Evolutionary conservation across 2,329 filamentous ascomycete species (phyloP).

Genomic region (Fonsecaea nubica): DNA sequence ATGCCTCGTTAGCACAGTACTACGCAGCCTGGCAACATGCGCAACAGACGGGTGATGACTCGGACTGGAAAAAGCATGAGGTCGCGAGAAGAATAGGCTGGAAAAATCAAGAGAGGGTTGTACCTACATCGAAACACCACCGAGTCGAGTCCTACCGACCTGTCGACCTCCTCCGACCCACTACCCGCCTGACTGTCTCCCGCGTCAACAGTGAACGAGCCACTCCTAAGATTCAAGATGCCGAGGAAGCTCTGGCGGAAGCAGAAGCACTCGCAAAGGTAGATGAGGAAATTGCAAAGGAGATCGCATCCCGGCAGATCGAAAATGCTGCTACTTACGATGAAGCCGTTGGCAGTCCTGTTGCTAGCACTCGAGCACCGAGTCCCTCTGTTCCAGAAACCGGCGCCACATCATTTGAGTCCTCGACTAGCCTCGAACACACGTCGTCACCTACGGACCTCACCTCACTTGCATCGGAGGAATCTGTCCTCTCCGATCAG

Average conservation of each 20-base stretch:
- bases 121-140: slow-evolving; percentile 43
- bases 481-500: slow-evolving; percentile 76
- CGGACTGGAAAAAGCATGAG: slow-evolving; percentile 91
- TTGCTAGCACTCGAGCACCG: slow-evolving; percentile 27
- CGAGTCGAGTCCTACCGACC: slow-evolving; percentile 38
- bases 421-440: slow-evolving; percentile 39
- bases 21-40: slow-evolving; percentile 87
- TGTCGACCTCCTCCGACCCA: slow-evolving; percentile 35
- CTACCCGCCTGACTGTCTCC: slow-evolving; percentile 45
- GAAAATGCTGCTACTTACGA: slow-evolving; percentile 38
- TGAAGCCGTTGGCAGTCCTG: slow-evolving; percentile 41
- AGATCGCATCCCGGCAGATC: slow-evolving; percentile 59
- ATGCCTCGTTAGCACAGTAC: slow-evolving; percentile 83
- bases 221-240: slow-evolving; percentile 67
- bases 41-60: slow-evolving; percentile 70
- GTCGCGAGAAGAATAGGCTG: slow-evolving; percentile 88
- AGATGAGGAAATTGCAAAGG: slow-evolving; percentile 81
- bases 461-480: slow-evolving; percentile 59
- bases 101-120: slow-evolving; percentile 64
- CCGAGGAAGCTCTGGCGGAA: slow-evolving; percentile 56
- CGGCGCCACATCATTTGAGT: slow-evolving; percentile 22
- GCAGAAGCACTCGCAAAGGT: slow-evolving; percentile 72
- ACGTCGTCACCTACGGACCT: slow-evolving; percentile 48
- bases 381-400: slow-evolving; percentile 22
- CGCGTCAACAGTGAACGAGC: slow-evolving; percentile 61